A percentile compares a stretch with the other conserved stretches of the same genome.
Evolutionary conservation across 208 protist genomes (phyloP).

Genomic region (Trypanosoma conorhini): DNA sequence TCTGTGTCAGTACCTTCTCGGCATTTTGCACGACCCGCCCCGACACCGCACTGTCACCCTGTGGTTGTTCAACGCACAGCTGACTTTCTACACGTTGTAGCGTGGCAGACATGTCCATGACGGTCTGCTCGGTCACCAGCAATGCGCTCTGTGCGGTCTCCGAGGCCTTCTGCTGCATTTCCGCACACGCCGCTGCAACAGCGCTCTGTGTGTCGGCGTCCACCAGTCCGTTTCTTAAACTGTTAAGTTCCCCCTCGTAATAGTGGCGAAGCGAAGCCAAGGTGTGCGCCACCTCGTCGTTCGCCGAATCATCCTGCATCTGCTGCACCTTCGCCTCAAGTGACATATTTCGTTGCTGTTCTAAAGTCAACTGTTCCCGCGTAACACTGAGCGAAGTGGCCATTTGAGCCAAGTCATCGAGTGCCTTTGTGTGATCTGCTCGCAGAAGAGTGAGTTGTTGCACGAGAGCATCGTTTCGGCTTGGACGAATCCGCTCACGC

Average conservation of each 20-base stretch:
- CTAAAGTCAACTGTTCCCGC: constrained; percentile 39
- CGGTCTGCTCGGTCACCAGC: background rate
- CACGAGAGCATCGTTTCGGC: constrained; percentile 31
- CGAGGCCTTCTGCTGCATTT: constrained; percentile 21
- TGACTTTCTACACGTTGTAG: constrained; percentile 26
- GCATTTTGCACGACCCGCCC: background rate
- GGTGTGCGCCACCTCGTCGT: constrained; percentile 57
- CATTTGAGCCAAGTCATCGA: constrained; percentile 78
- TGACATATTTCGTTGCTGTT: constrained; percentile 21
- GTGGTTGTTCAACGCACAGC: background rate
- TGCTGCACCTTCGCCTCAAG: constrained; percentile 38
- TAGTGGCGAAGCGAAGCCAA: constrained; percentile 51
- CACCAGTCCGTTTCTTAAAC: constrained; percentile 32
- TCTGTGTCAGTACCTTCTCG: constrained; percentile 3
- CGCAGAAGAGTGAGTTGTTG: constrained; percentile 61
- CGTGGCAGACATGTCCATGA: constrained; percentile 22
- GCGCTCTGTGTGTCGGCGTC: constrained; percentile 33
- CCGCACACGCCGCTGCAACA: constrained; percentile 18
- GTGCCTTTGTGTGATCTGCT: constrained; percentile 54
- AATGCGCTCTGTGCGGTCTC: background rate
- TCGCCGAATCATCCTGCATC: constrained; percentile 53
- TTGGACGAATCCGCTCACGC: constrained; percentile 55
- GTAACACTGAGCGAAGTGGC: constrained; percentile 59
- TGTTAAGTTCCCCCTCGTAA: constrained; percentile 48
- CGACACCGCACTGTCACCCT: background rate